Evolutionary conservation across 768 basidiomycete genomes (phyloP), one percentile per base, ranked within the genome.

Genomic region (Pisolithus tinctorius): DNA sequence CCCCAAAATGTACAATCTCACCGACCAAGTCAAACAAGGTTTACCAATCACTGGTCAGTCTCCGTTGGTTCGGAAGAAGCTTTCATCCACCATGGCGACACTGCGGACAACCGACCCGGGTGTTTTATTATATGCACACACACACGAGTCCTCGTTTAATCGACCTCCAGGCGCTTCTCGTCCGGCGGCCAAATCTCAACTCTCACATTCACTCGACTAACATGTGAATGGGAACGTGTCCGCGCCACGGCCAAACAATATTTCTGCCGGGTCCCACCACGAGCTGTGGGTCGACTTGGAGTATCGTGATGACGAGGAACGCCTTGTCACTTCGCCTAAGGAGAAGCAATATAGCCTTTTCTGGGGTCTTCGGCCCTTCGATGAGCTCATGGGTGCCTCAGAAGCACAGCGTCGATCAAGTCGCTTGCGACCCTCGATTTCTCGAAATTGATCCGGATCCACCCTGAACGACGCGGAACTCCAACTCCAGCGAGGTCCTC

Each of bases 101-200:
- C 47, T 55, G 56, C 56, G 54, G 54, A 45, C 47, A 26, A 47
- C 26, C 48, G 31, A n/a, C 54, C 16, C 43, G 43, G 45, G 42
- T 48, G 48, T 40, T 48, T 47, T 50, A 23, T 26, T 13, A 27
- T 31, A 10, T 31, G 8, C 9, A 31, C 10, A 10, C 30, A 29
- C 7, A 29, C 27, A 29, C 27, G 23, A 29, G 30, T 26, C 13
- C 29, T 43, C 11, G 34, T 9, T 11, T 23, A 45, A 27, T 44
- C 36, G 42, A 43, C 29, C 27, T 56, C 62, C 54, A 64, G 53
- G 60, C 46, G 29, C 47, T 62, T 64, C 54, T 62, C 62, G 66
- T 52, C 54, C 62, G 64, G 40, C 25, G 43, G 27, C 25, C 29
- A 27, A 27, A 34, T 14, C 11, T 11, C 34, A 34, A 34, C 34